Evolutionary conservation across 1,139 yeast genomes (phyloP), one percentile per base, ranked within the genome.

Genomic region (Dujonia santamariae): DNA sequence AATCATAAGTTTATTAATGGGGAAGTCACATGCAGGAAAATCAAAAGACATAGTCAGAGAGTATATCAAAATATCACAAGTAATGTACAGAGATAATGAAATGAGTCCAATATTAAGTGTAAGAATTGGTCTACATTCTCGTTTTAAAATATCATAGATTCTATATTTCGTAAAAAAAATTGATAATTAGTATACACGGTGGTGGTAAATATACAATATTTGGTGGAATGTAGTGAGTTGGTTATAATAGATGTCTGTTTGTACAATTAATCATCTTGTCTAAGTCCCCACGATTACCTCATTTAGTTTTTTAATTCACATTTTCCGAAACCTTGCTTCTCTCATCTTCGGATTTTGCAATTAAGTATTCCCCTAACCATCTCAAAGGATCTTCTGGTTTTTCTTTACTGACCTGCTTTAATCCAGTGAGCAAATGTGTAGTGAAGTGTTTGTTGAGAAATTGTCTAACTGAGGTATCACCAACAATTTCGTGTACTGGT

Each of bases 391-490:
- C 80, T 5, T 68, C 75, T 0, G 95, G 95, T 44, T 73, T 69
- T 28, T 64, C 71, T 11, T 58, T 56, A 2, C 80, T 79, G 30
- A 83, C 62, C 33, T 72, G 61, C 42, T 83, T 67, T 65, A 90
- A 71, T 1, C 95, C 96, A 23, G 75, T 78, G 17, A 86, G 60
- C 26, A 90, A 56, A 18, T 75, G 75, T 14, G 74, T 75, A 0
- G 96, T 84, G 27, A 90, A 71, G 38, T 83, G 69, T 42, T 76
- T 67, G 52, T 88, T 86, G 41, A 90, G 66, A 69, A 88, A 90
- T 46, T 72, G 77, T 45, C 97, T 73, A 3, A 87, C 69, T 1
- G 86, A 79, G 0, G 95, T 85, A 0, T 96, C 97, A 12, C 92
- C 94, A 7, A 82, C 80, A 13, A 80, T 68, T 43, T 79, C 83